Conservation (phyloP, 495 filamentous ascomycete genomes). For the Emericellopsis terricola region DNA sequence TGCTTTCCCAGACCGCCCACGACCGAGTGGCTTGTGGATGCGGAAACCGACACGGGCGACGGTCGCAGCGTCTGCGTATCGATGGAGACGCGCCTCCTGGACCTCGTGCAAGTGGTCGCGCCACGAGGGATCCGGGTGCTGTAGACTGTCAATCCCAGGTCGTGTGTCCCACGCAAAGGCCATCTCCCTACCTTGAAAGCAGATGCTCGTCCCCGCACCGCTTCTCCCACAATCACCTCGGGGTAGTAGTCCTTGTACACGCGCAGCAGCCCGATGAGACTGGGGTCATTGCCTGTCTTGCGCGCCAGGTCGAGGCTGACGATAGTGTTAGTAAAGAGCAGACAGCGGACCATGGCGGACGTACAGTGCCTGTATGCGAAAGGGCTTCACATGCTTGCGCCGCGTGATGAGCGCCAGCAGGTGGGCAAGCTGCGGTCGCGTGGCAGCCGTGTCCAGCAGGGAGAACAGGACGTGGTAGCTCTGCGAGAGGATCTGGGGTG, state of each 20-base stretch:
- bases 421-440: conserved; percentile 54
- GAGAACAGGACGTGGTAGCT: conserved; percentile 71
- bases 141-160: background rate
- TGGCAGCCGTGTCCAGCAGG: conserved; percentile 61
- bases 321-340: conserved; percentile 7
- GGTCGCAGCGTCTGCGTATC: too few species aligned
- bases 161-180: background rate
- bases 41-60: too few species aligned
- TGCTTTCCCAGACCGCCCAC: too few species aligned
- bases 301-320: conserved; percentile 39
- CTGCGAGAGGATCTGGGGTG: conserved; percentile 42
- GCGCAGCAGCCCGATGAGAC: conserved; percentile 57
- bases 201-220: conserved; percentile 31
- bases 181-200: conserved; percentile 31
- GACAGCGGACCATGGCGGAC: conserved; percentile 12
- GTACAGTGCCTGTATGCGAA: conserved; percentile 66
- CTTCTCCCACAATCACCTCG: conserved; percentile 63
- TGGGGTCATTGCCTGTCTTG: conserved; percentile 51
- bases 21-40: too few species aligned
- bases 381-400: conserved; percentile 75
- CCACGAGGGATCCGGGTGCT: conserved; percentile 72
- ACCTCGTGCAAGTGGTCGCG: conserved; percentile 45
- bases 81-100: conserved; percentile 36
- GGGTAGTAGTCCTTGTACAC: conserved; percentile 84
- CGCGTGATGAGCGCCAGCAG: conserved; percentile 68